Base-by-base conservation (phyloP, 2,329 filamentous ascomycete species). In the Calonectria naviculata region DNA sequence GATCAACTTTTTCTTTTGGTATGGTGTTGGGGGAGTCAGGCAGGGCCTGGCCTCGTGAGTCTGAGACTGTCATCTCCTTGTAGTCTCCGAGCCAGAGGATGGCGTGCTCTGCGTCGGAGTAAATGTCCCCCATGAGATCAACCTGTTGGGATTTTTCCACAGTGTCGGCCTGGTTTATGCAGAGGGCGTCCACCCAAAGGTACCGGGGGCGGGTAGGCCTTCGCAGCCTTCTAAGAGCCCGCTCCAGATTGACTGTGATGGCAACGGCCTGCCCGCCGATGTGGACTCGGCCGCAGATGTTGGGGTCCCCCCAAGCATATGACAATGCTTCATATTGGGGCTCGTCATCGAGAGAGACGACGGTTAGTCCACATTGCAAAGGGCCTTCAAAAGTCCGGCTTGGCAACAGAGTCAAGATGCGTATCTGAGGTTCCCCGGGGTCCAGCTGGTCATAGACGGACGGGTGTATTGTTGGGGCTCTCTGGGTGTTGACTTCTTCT, bases 161-260 rank as follows among this genome's bases (percentile, higher is more conserved):
- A 3, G 58, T 15, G n/a, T 68, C 34, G 13, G 24, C 10, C 10
- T 74, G 65, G 24, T 73, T 65, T 24, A 71, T 67, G 36, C 62
- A 65, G 17, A 73, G 28, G 12, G 74, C 71, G 54, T 75, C 74
- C 0, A 69, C 65, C 74, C 74, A 75, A 1, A 75, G 52, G 8
- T 38, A 21, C 4, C 52, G 52, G 52, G 19, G 38, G 52, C 36
- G 52, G 31, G 21, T 38, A 13, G 24, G 31, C 12, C 52, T n/a
- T 10, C 52, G 52, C 52, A 58, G 4, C 21, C 52, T 58, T 29
- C 52, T 36, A 5, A 58, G 52, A 12, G 52, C 52, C 19, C 31
- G 31, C 52, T 58, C 52, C 10, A 58, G 52, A 12, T 58, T 58
- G 21, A n/a, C 26, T 5, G 73, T 74, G 6, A 75, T 28, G 1